Evolutionary conservation across 2,329 filamentous ascomycete species (phyloP).

Genomic region (Pseudogymnoascus sp.): DNA sequence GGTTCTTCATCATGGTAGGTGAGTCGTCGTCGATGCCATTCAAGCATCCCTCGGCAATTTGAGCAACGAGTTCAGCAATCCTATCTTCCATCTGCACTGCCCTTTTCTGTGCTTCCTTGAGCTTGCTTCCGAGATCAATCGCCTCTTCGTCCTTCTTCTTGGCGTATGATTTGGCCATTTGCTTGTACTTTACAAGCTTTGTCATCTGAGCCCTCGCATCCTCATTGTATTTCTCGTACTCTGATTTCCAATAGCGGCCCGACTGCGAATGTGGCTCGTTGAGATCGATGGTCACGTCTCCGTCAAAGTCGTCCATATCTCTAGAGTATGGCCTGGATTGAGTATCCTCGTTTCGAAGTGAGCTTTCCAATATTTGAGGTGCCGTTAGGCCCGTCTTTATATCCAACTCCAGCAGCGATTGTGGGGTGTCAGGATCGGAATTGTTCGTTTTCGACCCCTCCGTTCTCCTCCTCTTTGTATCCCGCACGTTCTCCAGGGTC

Average conservation of each 20-base stretch:
- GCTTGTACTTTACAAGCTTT: conserved; percentile 71
- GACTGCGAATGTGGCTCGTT: conserved; percentile 67
- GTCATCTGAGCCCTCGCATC: conserved; percentile 66
- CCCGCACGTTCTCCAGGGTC: conserved; percentile 37
- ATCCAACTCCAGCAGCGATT: conserved; percentile 4
- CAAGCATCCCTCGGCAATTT: conserved; percentile 37
- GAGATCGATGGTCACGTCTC: conserved; percentile 60
- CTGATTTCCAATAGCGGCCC: conserved; percentile 70
- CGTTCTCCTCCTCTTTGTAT: conserved; percentile 17
- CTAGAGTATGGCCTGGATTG: conserved; percentile 22
- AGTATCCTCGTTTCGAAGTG: conserved; percentile 6
- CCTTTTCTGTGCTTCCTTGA: conserved; percentile 60
- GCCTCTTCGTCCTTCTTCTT: conserved; percentile 69
- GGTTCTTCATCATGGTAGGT: conserved; percentile 41
- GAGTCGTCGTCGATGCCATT: conserved; percentile 36
- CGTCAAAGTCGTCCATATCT: conserved; percentile 34
- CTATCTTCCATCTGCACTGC: conserved; percentile 55
- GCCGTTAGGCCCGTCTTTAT: conserved; percentile 3
- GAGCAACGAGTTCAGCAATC: conserved; percentile 50
- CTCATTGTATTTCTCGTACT: conserved; percentile 65
- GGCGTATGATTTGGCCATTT: conserved; percentile 69
- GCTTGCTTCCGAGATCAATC: conserved; percentile 52
- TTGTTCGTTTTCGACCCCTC: neutral
- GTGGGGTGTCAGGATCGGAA: neutral
- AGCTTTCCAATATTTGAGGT: conserved; percentile 6